phyloP scores from a whole-genome alignment of 345 rosid genomes.

The Schrenkiella parvula region DNA sequence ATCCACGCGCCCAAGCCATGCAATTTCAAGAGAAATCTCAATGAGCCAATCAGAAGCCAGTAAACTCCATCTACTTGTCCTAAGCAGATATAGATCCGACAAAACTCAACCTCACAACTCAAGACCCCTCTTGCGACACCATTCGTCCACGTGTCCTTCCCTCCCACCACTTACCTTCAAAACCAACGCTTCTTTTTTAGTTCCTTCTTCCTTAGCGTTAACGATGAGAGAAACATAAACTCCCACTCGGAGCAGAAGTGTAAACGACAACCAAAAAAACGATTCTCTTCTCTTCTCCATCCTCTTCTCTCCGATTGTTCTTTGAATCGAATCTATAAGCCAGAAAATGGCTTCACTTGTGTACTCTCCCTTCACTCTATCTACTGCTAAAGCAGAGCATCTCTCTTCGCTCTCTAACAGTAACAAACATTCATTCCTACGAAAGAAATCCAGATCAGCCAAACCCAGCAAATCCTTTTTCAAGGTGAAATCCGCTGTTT shows the following conservation, averaged over 20 bases:
- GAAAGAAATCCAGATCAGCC: constrained; percentile 30
- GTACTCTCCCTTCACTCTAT: constrained; percentile 62
- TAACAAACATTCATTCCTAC: constrained; percentile 71
- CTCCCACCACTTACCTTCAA: constrained; percentile 55
- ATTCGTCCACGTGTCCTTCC: constrained; percentile 66
- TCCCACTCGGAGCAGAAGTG: not conserved
- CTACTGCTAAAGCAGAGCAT: constrained; percentile 59
- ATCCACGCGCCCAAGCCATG: constrained; percentile 16
- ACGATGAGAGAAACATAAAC: constrained; percentile 24
- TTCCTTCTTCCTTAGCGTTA: constrained; percentile 3
- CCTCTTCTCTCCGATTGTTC: constrained; percentile 4
- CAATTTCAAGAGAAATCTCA: constrained; percentile 30
- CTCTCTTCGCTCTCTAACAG: constrained; percentile 74
- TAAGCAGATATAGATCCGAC: constrained; percentile 19
- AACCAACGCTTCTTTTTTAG: constrained; percentile 34
- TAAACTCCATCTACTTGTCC: constrained; percentile 30
- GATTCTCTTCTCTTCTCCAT: not conserved
- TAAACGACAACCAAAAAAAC: not conserved
- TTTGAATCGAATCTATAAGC: constrained; percentile 14
- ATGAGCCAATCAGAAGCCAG: constrained; percentile 31
- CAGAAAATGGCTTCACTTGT: constrained; percentile 68
- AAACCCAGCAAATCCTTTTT: constrained; percentile 38
- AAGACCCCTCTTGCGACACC: constrained; percentile 24
- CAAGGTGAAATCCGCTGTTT: constrained; percentile 55
- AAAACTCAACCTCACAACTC: constrained; percentile 55